Evolutionary conservation across 176 grass and related monocot genomes (phyloP).

Genomic region (Eragrostis nindensis): DNA sequence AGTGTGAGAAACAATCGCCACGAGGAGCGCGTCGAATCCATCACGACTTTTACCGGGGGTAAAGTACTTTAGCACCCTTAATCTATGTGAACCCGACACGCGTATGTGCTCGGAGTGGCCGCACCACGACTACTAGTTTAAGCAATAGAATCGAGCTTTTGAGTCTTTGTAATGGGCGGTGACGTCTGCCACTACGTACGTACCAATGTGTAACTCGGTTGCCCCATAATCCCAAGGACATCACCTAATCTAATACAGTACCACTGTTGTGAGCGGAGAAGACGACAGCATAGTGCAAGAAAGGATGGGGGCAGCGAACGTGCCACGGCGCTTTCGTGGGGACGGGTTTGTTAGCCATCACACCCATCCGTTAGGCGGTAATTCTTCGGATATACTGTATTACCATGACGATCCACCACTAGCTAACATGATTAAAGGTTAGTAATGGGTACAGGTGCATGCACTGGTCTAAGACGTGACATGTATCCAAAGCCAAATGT

Average conservation of each 20-base stretch:
- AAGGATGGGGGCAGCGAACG: background rate
- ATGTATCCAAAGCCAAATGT: background rate
- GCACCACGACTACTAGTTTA: background rate
- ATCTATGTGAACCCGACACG: background rate
- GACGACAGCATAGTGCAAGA: background rate
- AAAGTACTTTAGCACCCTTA: too few species aligned
- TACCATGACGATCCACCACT: background rate
- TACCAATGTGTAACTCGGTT: background rate
- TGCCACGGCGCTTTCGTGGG: background rate
- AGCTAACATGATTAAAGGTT: background rate
- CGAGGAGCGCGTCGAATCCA: too few species aligned
- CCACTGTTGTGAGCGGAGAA: background rate
- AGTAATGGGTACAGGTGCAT: background rate
- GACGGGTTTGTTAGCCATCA: background rate
- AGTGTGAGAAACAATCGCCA: too few species aligned
- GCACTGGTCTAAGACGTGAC: background rate
- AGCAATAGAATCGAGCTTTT: background rate
- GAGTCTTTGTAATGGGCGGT: background rate
- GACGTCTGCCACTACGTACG: background rate
- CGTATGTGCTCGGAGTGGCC: background rate
- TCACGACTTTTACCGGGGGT: too few species aligned
- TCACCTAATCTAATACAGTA: background rate
- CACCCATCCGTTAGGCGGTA: background rate
- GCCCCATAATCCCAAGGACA: background rate
- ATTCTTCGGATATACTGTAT: background rate